These are phyloP conservation scores for Teunomyces stri DNA, from an alignment of 805 yeast genomes.

Conservation along the genomic window DNA sequence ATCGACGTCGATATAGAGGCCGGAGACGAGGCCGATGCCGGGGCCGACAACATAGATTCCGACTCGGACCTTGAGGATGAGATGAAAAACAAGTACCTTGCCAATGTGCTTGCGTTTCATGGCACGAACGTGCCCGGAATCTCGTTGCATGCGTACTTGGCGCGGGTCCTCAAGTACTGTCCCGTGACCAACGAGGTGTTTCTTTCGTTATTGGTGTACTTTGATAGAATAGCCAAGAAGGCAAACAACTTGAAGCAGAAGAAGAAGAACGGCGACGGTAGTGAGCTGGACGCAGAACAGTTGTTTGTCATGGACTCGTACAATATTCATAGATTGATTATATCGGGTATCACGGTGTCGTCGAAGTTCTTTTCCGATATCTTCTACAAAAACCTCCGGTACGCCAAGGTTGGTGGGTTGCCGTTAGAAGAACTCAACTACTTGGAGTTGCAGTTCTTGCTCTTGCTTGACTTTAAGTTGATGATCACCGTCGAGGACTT, in stretches of 20 bases:
- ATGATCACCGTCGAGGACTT: slow-evolving; percentile 88
- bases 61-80: slow-evolving; percentile 42
- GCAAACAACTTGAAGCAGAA: slow-evolving; percentile 51
- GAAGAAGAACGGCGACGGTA: slow-evolving; percentile 20
- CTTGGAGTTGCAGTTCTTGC: slow-evolving; percentile 83
- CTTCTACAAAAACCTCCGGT: slow-evolving; percentile 89
- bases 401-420: slow-evolving; percentile 93
- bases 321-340: slow-evolving; percentile 90
- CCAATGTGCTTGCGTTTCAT: slow-evolving; percentile 83
- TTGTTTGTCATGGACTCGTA: slow-evolving; percentile 93
- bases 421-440: slow-evolving; percentile 92
- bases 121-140: slow-evolving; percentile 98
- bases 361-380: slow-evolving; percentile 93
- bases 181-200: slow-evolving; percentile 98
- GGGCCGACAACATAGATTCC: slow-evolving; percentile 16
- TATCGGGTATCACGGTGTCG: slow-evolving; percentile 93
- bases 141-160: slow-evolving; percentile 80
- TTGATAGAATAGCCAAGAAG: slow-evolving; percentile 87
- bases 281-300: slow-evolving; percentile 38
- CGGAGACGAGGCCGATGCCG: neutral
- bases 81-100: slow-evolving; percentile 51
- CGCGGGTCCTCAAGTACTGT: slow-evolving; percentile 91
- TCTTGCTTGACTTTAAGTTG: slow-evolving; percentile 80
- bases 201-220: slow-evolving; percentile 82
- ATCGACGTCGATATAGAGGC: slow-evolving; percentile 7